Conservation (phyloP, 2,329 filamentous ascomycete genomes). For the Raffaelea arxii region DNA sequence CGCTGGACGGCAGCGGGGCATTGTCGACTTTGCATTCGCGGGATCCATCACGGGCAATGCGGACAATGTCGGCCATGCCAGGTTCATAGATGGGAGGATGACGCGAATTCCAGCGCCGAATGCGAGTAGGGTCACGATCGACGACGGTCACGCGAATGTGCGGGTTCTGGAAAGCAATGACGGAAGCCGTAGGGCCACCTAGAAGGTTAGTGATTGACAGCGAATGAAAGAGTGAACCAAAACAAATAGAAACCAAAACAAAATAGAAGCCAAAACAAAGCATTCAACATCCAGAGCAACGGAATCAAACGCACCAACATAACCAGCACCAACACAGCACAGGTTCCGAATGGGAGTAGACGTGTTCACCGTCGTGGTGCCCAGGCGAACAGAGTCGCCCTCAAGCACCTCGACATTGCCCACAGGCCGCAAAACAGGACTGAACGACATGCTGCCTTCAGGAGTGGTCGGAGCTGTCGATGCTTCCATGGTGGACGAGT, state of each 20-base stretch:
- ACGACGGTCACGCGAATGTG: slow-evolving; percentile 64
- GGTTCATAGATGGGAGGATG: slow-evolving; percentile 70
- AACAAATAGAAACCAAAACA: too few species aligned
- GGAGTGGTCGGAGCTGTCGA: slow-evolving; percentile 36
- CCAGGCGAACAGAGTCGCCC: neutral
- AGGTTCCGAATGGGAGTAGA: slow-evolving; percentile 41
- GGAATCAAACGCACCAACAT: slow-evolving; percentile 46
- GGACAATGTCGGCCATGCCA: slow-evolving; percentile 58
- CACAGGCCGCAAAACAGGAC: slow-evolving; percentile 21
- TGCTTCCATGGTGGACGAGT: slow-evolving; percentile 18
- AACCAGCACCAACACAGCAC: slow-evolving; percentile 67
- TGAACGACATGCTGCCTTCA: slow-evolving; percentile 31
- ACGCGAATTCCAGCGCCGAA: slow-evolving; percentile 63
- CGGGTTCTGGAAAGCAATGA: slow-evolving; percentile 66
- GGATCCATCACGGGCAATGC: slow-evolving; percentile 50
- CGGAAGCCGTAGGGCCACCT: slow-evolving; percentile 67
- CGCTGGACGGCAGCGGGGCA: slow-evolving; percentile 17
- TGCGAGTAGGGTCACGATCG: slow-evolving; percentile 55
- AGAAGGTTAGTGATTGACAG: slow-evolving; percentile 1
- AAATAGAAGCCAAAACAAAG: slow-evolving; percentile 11
- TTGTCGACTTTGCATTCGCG: slow-evolving; percentile 32
- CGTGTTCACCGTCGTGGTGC: slow-evolving; percentile 9
- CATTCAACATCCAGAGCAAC: slow-evolving; percentile 16
- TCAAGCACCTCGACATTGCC: slow-evolving; percentile 3
- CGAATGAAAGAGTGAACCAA: too few species aligned